Percentiles rank a stretch among this genome's conserved stretches.
Conservation (phyloP, 177 flowering plant genomes). For the Vitis hybrid region DNA sequence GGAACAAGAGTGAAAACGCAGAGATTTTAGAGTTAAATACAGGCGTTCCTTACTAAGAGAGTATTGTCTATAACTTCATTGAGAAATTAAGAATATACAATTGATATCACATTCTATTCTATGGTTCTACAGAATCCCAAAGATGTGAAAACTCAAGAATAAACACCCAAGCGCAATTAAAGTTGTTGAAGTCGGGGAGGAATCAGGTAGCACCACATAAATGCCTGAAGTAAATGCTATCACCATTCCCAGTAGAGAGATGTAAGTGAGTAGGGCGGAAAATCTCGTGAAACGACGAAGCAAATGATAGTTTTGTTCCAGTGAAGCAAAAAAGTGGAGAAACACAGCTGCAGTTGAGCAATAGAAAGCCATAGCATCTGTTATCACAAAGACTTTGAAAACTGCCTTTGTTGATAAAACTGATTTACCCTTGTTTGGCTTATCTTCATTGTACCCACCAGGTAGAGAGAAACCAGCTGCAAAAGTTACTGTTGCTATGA, state of each 20-base stretch:
- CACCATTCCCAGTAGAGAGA: constrained; percentile 1
- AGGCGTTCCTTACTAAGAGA: too few relatives aligned
- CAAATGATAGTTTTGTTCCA: not conserved
- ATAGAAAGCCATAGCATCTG: constrained; percentile 11
- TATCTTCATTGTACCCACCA: constrained; percentile 31
- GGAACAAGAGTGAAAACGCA: too few relatives aligned
- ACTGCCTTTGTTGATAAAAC: not conserved
- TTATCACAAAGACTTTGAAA: constrained; percentile 8
- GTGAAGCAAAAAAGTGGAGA: not conserved
- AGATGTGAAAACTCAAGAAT: too few relatives aligned
- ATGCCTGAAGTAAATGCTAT: not conserved
- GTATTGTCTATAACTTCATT: too few relatives aligned
- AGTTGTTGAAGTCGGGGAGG: not conserved
- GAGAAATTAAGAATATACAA: too few relatives aligned
- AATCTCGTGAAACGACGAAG: not conserved
- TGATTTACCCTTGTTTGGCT: not conserved
- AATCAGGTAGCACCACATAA: not conserved
- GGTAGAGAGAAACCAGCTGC: constrained; percentile 54
- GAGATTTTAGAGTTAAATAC: too few relatives aligned
- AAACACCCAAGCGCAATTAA: too few relatives aligned
- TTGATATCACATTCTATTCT: too few relatives aligned
- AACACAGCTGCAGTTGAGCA: constrained; percentile 1
- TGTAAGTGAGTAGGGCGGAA: not conserved
- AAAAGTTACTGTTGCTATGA: constrained; percentile 48
- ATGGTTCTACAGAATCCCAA: too few relatives aligned